Evolutionary conservation across 768 basidiomycete genomes (phyloP).

Genomic region (Pisolithus albus): DNA sequence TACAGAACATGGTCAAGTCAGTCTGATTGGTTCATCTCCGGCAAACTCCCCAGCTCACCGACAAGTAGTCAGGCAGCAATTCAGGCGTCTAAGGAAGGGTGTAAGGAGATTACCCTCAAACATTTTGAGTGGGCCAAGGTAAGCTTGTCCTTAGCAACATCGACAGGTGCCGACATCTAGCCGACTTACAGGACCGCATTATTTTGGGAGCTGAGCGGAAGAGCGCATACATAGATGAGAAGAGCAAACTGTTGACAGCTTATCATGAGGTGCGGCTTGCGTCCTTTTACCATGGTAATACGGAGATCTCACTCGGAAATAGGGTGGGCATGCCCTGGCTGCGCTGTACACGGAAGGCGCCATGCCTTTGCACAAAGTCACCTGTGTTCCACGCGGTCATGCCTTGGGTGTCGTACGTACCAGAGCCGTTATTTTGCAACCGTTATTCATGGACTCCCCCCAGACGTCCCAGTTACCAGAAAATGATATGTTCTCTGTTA

Average conservation of each 20-base stretch:
- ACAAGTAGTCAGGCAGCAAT: constrained; percentile 75
- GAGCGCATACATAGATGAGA: constrained; percentile 81
- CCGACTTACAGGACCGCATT: constrained; percentile 67
- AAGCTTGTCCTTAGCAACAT: constrained; percentile 1
- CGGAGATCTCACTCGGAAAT: constrained; percentile 11
- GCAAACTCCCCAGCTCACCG: background rate
- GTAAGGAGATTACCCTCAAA: constrained; percentile 58
- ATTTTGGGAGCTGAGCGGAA: constrained; percentile 95
- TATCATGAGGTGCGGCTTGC: constrained; percentile 76
- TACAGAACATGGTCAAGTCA: constrained; percentile 96
- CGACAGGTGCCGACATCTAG: background rate
- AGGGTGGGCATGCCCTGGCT: constrained; percentile 92
- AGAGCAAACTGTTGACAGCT: constrained; percentile 83
- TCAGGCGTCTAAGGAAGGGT: constrained; percentile 83
- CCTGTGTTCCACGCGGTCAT: constrained; percentile 93
- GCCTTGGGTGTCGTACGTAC: constrained; percentile 76
- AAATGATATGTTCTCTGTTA: constrained; percentile 67
- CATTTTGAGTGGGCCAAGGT: constrained; percentile 99
- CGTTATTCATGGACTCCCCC: background rate
- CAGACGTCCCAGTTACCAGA: constrained; percentile 77
- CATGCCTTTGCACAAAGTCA: constrained; percentile 96
- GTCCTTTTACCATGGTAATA: background rate
- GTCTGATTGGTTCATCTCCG: constrained; percentile 21
- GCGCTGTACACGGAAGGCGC: constrained; percentile 93
- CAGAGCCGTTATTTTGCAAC: constrained; percentile 8